These are phyloP conservation scores for Diplodia scrobiculata DNA, from an alignment of 2,329 filamentous ascomycete species.

Conservation along the genomic window DNA sequence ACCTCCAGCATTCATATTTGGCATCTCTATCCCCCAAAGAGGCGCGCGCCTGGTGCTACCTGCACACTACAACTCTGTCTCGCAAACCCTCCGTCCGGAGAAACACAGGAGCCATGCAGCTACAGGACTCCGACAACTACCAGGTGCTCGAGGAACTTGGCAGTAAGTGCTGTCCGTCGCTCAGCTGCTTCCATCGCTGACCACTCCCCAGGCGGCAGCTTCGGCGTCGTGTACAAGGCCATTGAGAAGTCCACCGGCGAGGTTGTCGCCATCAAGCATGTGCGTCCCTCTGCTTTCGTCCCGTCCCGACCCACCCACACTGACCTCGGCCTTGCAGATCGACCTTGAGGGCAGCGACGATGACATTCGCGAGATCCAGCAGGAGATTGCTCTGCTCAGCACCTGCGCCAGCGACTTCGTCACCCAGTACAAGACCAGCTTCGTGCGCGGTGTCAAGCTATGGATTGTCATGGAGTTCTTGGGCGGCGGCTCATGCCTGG, in stretches of 20 bases:
- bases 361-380: constrained; percentile 96
- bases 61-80: constrained; percentile 10
- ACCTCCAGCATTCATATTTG: constrained; percentile 26
- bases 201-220: constrained; percentile 72
- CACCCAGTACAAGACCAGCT: constrained; percentile 94
- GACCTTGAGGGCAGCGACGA: constrained; percentile 98
- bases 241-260: constrained; percentile 89
- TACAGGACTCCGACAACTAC: constrained; percentile 69
- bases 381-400: constrained; percentile 92
- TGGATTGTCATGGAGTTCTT: constrained; percentile 99
- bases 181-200: neutral
- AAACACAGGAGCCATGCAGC: constrained; percentile 51
- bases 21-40: constrained; percentile 17
- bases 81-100: neutral
- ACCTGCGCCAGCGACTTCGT: constrained; percentile 93
- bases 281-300: constrained; percentile 50
- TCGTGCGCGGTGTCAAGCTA: constrained; percentile 91
- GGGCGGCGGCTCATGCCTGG: constrained; percentile 90
- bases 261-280: constrained; percentile 94
- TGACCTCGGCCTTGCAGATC: constrained; percentile 57
- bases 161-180: constrained; percentile 62
- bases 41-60: constrained; percentile 19
- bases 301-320: neutral
- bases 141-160: constrained; percentile 95
- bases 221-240: constrained; percentile 95